Percentiles rank a stretch among this genome's conserved stretches.
Conservation (phyloP, 768 basidiomycete species). For the Boletus rubropictus region DNA sequence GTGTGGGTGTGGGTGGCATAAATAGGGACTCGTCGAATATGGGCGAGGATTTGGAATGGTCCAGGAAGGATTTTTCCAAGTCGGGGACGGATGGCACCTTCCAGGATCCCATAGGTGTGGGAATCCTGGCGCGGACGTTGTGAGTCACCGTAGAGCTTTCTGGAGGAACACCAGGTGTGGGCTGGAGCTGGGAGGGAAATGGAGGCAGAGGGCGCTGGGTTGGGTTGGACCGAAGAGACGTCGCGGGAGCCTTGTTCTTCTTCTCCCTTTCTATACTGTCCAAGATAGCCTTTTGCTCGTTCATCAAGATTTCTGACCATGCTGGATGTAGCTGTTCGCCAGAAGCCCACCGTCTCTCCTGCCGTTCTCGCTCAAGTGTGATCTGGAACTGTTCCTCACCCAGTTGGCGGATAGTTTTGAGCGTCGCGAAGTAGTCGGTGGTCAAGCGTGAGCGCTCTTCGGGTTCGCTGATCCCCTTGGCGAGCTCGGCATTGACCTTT, state of each 20-base stretch:
- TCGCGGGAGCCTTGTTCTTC: conserved; percentile 8
- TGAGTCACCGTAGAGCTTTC: background rate
- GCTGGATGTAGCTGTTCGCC: conserved; percentile 31
- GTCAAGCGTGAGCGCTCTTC: conserved; percentile 33
- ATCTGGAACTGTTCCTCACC: conserved; percentile 43
- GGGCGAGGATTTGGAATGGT: conserved; percentile 17
- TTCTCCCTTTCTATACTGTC: conserved; percentile 35
- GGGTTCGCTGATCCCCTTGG: conserved; percentile 34
- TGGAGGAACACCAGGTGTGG: background rate
- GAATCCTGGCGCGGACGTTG: conserved; percentile 26
- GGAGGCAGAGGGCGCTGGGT: background rate
- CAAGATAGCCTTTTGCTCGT: conserved; percentile 42
- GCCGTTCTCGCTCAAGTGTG: conserved; percentile 44
- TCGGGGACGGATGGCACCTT: conserved; percentile 25
- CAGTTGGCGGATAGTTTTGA: conserved; percentile 40
- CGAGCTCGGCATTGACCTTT: conserved; percentile 47
- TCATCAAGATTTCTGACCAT: conserved; percentile 32
- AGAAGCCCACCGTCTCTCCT: conserved; percentile 45
- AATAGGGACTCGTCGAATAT: conserved; percentile 29
- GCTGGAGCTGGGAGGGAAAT: background rate
- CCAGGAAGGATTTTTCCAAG: conserved; percentile 15
- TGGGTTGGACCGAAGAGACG: conserved; percentile 13
- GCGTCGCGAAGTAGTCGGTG: conserved; percentile 36
- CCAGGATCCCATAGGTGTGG: conserved; percentile 25
- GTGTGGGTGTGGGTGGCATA: conserved; percentile 12